Evolutionary conservation across 805 yeast species (phyloP).

Genomic region (Ogataea pini): DNA sequence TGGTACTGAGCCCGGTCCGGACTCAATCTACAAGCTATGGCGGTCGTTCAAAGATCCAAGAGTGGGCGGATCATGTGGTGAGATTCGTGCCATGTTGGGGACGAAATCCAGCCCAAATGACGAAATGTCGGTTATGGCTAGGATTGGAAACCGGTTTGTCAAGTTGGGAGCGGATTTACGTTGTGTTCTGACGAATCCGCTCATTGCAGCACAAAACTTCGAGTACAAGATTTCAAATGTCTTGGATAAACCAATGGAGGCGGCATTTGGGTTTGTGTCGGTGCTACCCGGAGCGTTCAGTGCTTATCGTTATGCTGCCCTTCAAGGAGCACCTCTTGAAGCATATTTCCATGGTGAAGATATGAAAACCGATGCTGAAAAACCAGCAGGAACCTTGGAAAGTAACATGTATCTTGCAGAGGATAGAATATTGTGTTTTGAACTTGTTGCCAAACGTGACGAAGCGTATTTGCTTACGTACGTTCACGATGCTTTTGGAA

Average conservation of each 20-base stretch:
- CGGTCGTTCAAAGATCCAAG: constrained; percentile 73
- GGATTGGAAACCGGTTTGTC: constrained; percentile 47
- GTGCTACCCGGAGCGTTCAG: constrained; percentile 97
- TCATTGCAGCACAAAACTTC: constrained; percentile 94
- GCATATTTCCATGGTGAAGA: constrained; percentile 95
- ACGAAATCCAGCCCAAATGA: constrained; percentile 33
- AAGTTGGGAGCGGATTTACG: constrained; percentile 40
- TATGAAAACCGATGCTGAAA: constrained; percentile 53
- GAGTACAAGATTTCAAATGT: constrained; percentile 95
- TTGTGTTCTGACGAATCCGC: constrained; percentile 63
- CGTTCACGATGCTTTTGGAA: constrained; percentile 85
- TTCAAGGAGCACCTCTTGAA: constrained; percentile 76
- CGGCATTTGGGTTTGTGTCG: constrained; percentile 88
- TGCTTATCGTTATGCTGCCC: constrained; percentile 83
- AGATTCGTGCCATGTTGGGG: constrained; percentile 71
- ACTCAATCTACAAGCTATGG: constrained; percentile 89
- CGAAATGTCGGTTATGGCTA: constrained; percentile 28
- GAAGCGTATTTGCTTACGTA: constrained; percentile 76
- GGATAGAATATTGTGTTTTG: constrained; percentile 93
- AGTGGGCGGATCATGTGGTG: constrained; percentile 98
- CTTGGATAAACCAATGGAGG: constrained; percentile 92
- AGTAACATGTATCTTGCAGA: constrained; percentile 97
- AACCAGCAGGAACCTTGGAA: constrained; percentile 81
- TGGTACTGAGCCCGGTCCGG: constrained; percentile 88
- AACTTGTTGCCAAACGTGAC: constrained; percentile 77